Evolutionary conservation across 148 eudicot genomes (phyloP), one percentile per base, ranked within the genome.

Genomic region (Chenopodium berlandieri): DNA sequence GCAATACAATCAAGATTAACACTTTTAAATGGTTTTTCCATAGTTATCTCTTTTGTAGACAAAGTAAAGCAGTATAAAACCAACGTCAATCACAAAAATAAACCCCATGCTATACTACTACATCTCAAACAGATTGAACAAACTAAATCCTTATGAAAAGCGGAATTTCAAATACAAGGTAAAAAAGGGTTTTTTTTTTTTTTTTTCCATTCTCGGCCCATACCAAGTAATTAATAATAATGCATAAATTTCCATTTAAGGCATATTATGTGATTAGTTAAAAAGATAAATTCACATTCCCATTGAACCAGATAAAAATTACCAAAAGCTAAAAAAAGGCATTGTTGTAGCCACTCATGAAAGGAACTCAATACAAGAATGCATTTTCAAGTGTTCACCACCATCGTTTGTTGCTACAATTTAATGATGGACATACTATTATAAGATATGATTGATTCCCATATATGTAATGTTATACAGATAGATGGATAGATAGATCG

Each of bases 341-440:
- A 19, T 25, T 46, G 60, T n/a, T 46, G 60, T n/a, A 40, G 60
- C 46, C 73, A 67, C 23, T 66, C 56, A 67, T 65, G 60, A 78
- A 66, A 25, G 80, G 25, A 65, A 78, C 27, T 17, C 9, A 60
- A 34, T 40, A 65, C 60, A 65, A 65, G 62, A 27, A 30, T 65
- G n/a, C 63, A 78, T 54, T 54, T 27, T 78, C 4, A 78, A 40
- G 71, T 78, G 72, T 66, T 66, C 60, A 65, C 73, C 73, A 27
- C 72, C 71, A 63, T 63, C 25, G 0, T 78, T 65, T 65, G 54
- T 78, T 40, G 1, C 72, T 25, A 9, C 34, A 76, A 60, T 20
- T 64, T 47, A 64, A 78, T 78, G n/a, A 64, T 46, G 23, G 7
- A 47, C 64, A 27, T 67, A 23, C 58, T 27, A 50, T 64, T 64